Evolutionary conservation across 2,329 filamentous ascomycete genomes (phyloP), one percentile per base, ranked within the genome.

Genomic region (Sporothrix schenckii): DNA sequence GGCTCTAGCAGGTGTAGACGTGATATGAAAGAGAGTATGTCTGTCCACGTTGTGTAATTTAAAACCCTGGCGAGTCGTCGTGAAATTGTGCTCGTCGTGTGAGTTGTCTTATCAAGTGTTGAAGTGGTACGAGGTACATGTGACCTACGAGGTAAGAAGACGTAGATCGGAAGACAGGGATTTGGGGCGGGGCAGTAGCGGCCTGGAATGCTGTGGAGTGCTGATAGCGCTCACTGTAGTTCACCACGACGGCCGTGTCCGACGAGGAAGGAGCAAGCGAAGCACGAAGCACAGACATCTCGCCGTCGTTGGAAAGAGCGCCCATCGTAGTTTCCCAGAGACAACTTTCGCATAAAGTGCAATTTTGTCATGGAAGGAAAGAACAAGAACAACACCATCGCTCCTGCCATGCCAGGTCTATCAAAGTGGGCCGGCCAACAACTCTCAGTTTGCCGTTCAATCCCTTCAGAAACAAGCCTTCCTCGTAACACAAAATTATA

Each of bases 231-330:
- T 34, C 41, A 41, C 44, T 6, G 13, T 30, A 24, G 21, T 16
- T 16, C 39, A 47, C 39, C 34, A n/a, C 39, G 27, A 21, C 61
- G 61, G 61, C 61, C 14, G 11, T 11, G 27, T 50, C 61, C 61
- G 61, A 66, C 39, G 27, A n/a, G 61, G 47, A 52, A 52, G 47
- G 61, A 30, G 44, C 60, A 65, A 50, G 60, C 60, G 41, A 65
- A n/a, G 24, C 27, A 30, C 27, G 24, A 13, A 30, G 4, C 21
- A 13, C 6, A 3, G 52, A 13, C 14, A 30, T 65, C 34, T 34
- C 50, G n/a, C 30, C 27, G 27, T 30, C 13, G 41, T 19, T 10
- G 61, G 47, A 24, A 68, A 44, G 53, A 69, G 34, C 34, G n/a
- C n/a, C n/a, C 19, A 2, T 53, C n/a, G 44, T 30, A 52, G 19